Base-by-base conservation (phyloP, 2,329 filamentous ascomycete genomes). In the Xylaria sp. region DNA sequence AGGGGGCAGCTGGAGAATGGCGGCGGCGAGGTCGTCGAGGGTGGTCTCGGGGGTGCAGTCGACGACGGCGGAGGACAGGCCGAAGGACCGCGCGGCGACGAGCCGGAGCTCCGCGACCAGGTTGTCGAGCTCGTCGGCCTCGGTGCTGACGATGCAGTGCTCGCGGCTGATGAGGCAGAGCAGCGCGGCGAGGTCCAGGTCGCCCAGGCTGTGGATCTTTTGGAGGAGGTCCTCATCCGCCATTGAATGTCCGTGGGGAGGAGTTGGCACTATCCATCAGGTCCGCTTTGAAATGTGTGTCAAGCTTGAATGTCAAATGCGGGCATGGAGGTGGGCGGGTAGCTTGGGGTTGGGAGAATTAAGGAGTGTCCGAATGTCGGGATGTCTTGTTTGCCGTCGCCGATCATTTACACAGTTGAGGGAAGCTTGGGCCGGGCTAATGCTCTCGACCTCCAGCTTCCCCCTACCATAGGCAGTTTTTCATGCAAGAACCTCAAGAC, bases 131-230 rank as follows among this genome's bases (percentile, higher is more conserved):
- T 78, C 75, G 34, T 82, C 75, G 4, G 76, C 70, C 2, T 86
- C 82, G 16, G 90, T 89, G 72, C 91, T 88, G 67, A 97, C 85
- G 64, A 97, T 86, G 74, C 91, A 96, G 72, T 97, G 92, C 71
- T 96, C 90, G 61, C 87, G 83, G 55, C 87, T 86, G 58, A 92
- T 81, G 47, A 97, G 82, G 68, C 89, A 92, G 46, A 97, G 83
- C 39, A 97, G 80, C 13, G 89, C 76, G 20, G 93, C 94, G 55
- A 97, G 84, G 74, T 97, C 92, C 39, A 97, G 80, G 75, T 97
- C 92, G 66, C 88, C 90, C 59, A 97, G 79, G 63, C 85, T 82
- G 67, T 92, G 89, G 64, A 95, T 83, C 71, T 88, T 88, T 59
- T 83, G 78, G 57, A 87, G 76, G 58, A 92, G 78, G 52, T 74